Percentiles rank a stretch among this genome's conserved stretches.
These are phyloP conservation scores for Plasmodium knowlesi DNA, from an alignment of 169 alveolate species.

Conservation along the genomic window DNA sequence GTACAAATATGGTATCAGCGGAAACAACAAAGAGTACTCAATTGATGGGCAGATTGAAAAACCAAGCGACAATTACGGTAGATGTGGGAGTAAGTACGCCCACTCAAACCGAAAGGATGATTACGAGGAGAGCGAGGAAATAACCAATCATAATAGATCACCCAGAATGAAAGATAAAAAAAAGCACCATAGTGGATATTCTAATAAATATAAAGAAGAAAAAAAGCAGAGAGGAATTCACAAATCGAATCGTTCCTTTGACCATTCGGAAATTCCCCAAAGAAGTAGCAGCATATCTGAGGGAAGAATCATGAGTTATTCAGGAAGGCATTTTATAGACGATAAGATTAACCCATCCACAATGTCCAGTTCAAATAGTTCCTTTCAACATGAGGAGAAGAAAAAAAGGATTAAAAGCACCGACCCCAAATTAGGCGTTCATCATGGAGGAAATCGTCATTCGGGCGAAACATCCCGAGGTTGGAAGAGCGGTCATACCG, in stretches of 20 bases:
- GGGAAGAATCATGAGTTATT: background rate
- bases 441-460: background rate
- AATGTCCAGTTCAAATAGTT: background rate
- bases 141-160: background rate
- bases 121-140: background rate
- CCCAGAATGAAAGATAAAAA: background rate
- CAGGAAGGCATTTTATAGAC: background rate
- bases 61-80: background rate
- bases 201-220: background rate
- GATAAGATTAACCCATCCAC: background rate
- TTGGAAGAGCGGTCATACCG: background rate
- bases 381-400: background rate
- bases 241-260: background rate
- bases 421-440: background rate
- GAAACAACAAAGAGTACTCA: background rate
- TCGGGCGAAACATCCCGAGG: background rate
- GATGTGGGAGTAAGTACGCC: background rate
- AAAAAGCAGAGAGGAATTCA: background rate
- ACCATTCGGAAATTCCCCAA: background rate
- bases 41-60: background rate
- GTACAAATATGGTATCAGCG: background rate
- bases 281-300: background rate
- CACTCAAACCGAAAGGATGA: background rate
- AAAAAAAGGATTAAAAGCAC: background rate
- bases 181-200: background rate